Percentiles rank a stretch among this genome's conserved stretches.
These are phyloP conservation scores for Trapa bicornis DNA, from an alignment of 345 rosid genomes.

Conservation along the genomic window DNA sequence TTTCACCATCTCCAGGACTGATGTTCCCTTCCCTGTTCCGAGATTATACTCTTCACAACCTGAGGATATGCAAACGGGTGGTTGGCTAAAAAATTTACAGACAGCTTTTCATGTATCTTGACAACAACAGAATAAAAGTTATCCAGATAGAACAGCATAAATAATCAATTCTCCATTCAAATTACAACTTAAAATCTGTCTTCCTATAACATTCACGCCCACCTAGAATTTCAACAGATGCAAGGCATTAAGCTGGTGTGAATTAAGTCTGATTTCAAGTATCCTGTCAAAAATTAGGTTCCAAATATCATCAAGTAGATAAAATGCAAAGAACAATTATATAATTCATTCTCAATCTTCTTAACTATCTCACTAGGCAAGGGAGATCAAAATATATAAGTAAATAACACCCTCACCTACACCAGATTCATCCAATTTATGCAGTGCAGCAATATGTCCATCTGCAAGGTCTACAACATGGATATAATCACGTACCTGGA, in stretches of 20 bases:
- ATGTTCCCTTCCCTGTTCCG: conserved; percentile 97
- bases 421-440: conserved; percentile 45
- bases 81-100: not conserved
- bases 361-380: not conserved
- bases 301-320: not conserved
- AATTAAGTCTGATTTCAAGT: not conserved
- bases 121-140: not conserved
- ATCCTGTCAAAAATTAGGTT: not conserved
- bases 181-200: not conserved
- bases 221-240: too few relatives aligned
- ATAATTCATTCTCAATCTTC: not conserved
- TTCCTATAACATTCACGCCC: not conserved
- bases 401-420: conserved; percentile 33
- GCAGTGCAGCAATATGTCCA: conserved; percentile 85
- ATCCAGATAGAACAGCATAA: not conserved
- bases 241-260: too few relatives aligned
- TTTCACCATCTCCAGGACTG: conserved; percentile 88
- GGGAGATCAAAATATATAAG: not conserved
- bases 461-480: conserved; percentile 90
- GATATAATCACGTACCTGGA: conserved; percentile 84
- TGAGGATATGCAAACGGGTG: not conserved
- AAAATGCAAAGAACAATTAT: not conserved
- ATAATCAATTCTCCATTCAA: not conserved
- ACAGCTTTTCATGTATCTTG: not conserved
- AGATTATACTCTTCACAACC: conserved; percentile 94